Conservation (phyloP, 495 filamentous ascomycete genomes). For the Xylaria longipes region DNA sequence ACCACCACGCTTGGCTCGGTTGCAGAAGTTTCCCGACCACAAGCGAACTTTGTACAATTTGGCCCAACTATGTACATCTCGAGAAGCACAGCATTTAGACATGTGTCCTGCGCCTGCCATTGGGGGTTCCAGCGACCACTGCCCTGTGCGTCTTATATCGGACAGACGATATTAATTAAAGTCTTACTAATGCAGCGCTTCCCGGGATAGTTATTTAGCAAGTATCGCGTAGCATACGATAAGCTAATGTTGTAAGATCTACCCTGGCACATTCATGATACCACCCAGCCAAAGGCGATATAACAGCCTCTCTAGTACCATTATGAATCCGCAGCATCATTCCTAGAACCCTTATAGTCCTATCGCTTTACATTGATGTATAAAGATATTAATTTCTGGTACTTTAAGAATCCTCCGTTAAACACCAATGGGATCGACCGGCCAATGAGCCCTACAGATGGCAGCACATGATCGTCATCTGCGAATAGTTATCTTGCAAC, state of each 20-base stretch:
- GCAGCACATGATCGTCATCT: slow-evolving; percentile 4
- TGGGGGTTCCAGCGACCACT: neutral
- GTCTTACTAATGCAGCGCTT: neutral
- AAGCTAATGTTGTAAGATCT: slow-evolving; percentile 6
- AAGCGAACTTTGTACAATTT: slow-evolving; percentile 5
- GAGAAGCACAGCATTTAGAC: neutral
- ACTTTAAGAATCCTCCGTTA: neutral
- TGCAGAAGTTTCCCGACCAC: neutral
- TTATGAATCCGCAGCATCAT: neutral
- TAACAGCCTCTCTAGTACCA: neutral
- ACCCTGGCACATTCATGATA: neutral
- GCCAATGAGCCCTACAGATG: slow-evolving; percentile 2
- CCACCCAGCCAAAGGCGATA: neutral
- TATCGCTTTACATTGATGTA: neutral
- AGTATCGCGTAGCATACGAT: neutral
- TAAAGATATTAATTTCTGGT: neutral
- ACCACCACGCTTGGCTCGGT: neutral
- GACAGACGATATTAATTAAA: neutral
- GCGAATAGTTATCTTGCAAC: slow-evolving; percentile 6
- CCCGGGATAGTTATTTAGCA: neutral
- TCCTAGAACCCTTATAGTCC: neutral
- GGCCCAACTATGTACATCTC: neutral
- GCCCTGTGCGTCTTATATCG: too few species aligned
- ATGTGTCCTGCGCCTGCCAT: neutral
- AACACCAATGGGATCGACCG: neutral